phyloP scores from a whole-genome alignment of 2,329 filamentous ascomycete genomes.

The Venturia nashicola region DNA sequence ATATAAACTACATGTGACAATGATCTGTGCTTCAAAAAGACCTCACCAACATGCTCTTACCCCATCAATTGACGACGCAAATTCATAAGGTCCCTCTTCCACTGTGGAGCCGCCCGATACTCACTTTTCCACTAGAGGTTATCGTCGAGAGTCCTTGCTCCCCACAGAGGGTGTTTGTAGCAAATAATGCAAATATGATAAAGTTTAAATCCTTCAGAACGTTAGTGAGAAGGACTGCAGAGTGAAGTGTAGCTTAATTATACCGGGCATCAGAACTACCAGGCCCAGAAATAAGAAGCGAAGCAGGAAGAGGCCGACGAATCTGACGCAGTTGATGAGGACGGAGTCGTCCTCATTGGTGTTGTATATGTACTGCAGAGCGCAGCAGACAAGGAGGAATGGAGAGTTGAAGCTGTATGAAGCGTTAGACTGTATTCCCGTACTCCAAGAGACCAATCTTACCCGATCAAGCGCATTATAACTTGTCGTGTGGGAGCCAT shows the following conservation, averaged over 20 bases:
- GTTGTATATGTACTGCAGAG: not conserved
- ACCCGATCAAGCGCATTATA: not conserved
- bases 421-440: not conserved
- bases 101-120: no score
- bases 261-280: not conserved
- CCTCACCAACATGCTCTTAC: no score
- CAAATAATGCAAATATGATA: no score
- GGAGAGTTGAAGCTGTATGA: not conserved
- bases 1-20: no score
- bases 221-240: not conserved
- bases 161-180: no score
- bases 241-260: not conserved
- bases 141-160: no score
- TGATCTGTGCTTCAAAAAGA: no score
- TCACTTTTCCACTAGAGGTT: no score
- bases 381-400: not conserved
- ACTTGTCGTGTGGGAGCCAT: not conserved
- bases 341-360: not conserved
- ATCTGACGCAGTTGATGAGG: no score
- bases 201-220: no score
- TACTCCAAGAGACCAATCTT: not conserved
- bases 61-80: no score
- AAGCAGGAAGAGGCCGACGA: not conserved
- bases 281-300: not conserved
- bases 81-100: no score